Base-by-base conservation (phyloP, 805 yeast genomes). In the Huiozyma sinensis region DNA sequence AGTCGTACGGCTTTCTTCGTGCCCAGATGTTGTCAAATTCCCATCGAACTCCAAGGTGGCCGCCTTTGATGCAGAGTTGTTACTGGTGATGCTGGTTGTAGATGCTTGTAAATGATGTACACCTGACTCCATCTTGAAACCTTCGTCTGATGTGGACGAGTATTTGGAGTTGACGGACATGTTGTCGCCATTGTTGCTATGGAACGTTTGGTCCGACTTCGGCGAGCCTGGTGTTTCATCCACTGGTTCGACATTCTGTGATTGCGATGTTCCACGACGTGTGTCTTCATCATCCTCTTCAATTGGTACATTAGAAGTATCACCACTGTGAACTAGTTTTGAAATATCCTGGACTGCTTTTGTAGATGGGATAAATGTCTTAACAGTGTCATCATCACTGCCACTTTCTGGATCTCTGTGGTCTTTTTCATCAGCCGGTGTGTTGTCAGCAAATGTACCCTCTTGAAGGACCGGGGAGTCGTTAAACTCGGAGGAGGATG, bases 401-500 rank as follows among this genome's bases (percentile, higher is more conserved):
- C 30, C n/a, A 32, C 13, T 12, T 13, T 33, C 38, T 4, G 28
- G 41, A 28, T 27, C 34, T 31, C 2, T 11, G n/a, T 9, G 11
- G 8, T 34, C 37, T 11, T 34, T 34, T 8, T 11, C 8, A 9
- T 34, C 12, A 8, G 37, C 27, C 4, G 8, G 17, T 7, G 37
- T 12, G 8, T 5, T 34, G 17, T 5, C 37, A 8, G 11, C 3
- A 6, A 34, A 34, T 3, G 13, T 13, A 12, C 12, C 2, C 11
- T 31, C 44, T 28, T 40, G 50, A 24, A 50, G 39, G 37, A 58
- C 63, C 7, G 71, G 71, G 6, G 71, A 65, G 33, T 67, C 72
- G 45, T 57, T 59, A 54, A 68, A 60, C 42, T 69, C 73, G 1
- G 72, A 67, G 2, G 72, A 67, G 6, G 71, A 66, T 13, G 75